These are phyloP conservation scores for Botrytis hyacinthi DNA, from an alignment of 2,329 filamentous ascomycete species.

Conservation along the genomic window DNA sequence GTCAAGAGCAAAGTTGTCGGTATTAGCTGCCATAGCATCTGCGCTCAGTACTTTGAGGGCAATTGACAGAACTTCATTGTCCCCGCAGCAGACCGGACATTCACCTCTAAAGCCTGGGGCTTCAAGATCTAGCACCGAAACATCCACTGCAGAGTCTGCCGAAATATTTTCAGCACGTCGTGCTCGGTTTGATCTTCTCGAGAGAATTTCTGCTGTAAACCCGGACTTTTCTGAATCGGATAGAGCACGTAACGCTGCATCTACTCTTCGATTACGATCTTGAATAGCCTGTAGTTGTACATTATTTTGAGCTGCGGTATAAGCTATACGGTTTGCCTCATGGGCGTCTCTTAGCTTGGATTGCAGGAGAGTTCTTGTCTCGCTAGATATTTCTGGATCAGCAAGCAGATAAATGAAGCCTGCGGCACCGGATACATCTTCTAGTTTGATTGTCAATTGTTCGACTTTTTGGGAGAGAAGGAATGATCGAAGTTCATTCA, in stretches of 20 bases:
- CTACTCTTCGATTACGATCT: background rate
- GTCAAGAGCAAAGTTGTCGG: background rate
- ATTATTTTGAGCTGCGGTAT: background rate
- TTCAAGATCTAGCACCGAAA: background rate
- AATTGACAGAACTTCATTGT: background rate
- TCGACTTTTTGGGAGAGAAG: background rate
- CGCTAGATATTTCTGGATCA: background rate
- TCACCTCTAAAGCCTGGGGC: background rate
- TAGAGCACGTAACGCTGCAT: background rate
- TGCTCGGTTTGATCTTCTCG: background rate
- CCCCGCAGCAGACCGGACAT: background rate
- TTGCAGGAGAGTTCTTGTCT: background rate
- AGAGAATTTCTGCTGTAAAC: background rate
- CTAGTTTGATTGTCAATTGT: background rate
- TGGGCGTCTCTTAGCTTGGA: background rate
- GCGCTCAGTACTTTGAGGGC: background rate
- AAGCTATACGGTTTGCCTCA: background rate
- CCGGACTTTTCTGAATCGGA: background rate
- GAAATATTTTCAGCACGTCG: background rate
- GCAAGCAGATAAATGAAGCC: background rate
- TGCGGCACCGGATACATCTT: background rate
- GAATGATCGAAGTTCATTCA: background rate
- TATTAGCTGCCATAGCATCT: background rate
- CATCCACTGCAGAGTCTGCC: background rate
- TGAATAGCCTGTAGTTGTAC: background rate